These are phyloP conservation scores for Ophiostoma sp. DNA, from an alignment of 2,329 filamentous ascomycete genomes.

Conservation along the genomic window DNA sequence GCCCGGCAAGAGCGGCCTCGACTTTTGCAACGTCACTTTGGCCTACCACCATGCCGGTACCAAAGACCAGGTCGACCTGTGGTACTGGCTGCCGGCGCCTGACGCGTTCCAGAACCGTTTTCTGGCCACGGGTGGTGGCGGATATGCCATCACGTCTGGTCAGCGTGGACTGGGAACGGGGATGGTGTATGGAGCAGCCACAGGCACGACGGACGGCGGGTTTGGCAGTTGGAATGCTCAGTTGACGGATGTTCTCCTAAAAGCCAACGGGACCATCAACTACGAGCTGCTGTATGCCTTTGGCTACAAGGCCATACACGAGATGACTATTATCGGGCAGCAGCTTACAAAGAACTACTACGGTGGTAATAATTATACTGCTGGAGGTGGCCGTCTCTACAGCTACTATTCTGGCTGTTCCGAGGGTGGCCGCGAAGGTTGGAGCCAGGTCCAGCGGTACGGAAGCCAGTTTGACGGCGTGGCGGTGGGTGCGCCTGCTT, in stretches of 20 bases:
- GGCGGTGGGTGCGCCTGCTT: slow-evolving; percentile 49
- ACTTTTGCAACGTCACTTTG: slow-evolving; percentile 13
- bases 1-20: not conserved
- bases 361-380: slow-evolving; percentile 25
- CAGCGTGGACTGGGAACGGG: not conserved
- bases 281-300: slow-evolving; percentile 53
- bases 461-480: slow-evolving; percentile 47
- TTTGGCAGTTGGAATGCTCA: slow-evolving; percentile 5
- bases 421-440: slow-evolving; percentile 51
- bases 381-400: too few species aligned
- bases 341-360: slow-evolving; percentile 45
- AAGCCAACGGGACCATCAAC: slow-evolving; percentile 52
- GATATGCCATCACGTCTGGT: slow-evolving; percentile 17
- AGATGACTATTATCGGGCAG: slow-evolving; percentile 52
- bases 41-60: slow-evolving; percentile 6
- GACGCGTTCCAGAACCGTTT: slow-evolving; percentile 9
- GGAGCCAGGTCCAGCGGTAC: slow-evolving; percentile 45
- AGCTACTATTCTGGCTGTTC: slow-evolving; percentile 57
- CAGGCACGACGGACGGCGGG: slow-evolving; percentile 1
- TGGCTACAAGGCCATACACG: slow-evolving; percentile 52
- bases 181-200: not conserved
- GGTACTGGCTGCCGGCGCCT: slow-evolving; percentile 17
- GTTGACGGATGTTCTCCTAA: slow-evolving; percentile 39
- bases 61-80: not conserved
- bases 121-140: slow-evolving; percentile 19